Evolutionary conservation across 78 protist species (phyloP).

Genomic region (Speleostelium caveatum): DNA sequence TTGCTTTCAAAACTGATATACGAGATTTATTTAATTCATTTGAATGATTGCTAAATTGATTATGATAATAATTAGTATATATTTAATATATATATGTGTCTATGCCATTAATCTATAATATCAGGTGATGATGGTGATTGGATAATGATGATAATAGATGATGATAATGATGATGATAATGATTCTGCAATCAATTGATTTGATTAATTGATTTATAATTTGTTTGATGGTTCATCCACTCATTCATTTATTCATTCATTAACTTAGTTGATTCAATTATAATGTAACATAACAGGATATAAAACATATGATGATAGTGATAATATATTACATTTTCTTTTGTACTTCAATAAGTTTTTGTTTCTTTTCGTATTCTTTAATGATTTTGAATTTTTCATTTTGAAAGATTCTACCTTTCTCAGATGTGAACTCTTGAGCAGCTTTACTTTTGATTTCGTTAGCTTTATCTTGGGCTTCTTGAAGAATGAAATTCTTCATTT

Average conservation of each 20-base stretch:
- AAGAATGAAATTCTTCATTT: conserved; percentile 90
- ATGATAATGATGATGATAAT: too few species aligned
- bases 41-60: conserved; percentile 64
- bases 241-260: too few species aligned
- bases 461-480: conserved; percentile 91
- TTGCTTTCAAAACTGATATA: conserved; percentile 79
- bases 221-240: too few species aligned
- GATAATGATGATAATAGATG: too few species aligned
- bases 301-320: too few species aligned
- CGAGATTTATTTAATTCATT: conserved; percentile 83
- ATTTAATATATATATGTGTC: too few species aligned
- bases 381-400: conserved; percentile 85
- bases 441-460: conserved; percentile 82
- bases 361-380: conserved; percentile 87
- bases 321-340: conserved; percentile 83
- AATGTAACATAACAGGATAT: too few species aligned
- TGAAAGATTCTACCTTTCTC: conserved; percentile 88
- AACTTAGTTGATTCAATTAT: too few species aligned
- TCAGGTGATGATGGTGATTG: too few species aligned
- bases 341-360: conserved; percentile 87
- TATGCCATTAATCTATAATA: too few species aligned
- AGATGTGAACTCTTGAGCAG: conserved; percentile 88
- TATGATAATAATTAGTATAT: background rate
- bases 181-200: too few species aligned
- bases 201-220: too few species aligned